Percentiles rank a stretch among this genome's conserved stretches.
Evolutionary conservation across 441 rosid genomes (phyloP).

Genomic region (Lepidium campestre): DNA sequence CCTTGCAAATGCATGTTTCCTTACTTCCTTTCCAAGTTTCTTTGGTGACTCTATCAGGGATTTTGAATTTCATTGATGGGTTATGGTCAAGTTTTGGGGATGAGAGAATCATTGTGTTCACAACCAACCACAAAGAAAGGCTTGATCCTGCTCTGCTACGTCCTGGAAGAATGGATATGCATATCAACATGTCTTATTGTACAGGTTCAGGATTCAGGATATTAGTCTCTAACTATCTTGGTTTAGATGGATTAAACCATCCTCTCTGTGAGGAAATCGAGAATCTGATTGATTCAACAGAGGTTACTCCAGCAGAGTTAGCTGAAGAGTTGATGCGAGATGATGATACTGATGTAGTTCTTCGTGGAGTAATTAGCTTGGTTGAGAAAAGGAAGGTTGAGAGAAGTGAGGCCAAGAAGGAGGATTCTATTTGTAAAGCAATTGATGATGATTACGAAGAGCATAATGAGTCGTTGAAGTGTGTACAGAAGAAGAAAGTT

Average conservation of each 20-base stretch:
- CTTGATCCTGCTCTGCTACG: conserved; percentile 63
- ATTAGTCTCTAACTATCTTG: conserved; percentile 46
- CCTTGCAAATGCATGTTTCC: too few relatives aligned
- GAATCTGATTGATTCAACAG: conserved; percentile 15
- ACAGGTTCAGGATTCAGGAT: conserved; percentile 39
- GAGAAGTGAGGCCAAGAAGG: conserved; percentile 1
- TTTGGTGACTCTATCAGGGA: conserved; percentile 48
- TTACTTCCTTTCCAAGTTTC: too few relatives aligned
- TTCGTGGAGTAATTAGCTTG: conserved; percentile 37
- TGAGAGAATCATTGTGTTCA: conserved; percentile 58
- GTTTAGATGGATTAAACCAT: conserved; percentile 29
- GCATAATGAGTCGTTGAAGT: not conserved
- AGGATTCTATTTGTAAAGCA: not conserved
- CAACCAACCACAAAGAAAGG: conserved; percentile 56
- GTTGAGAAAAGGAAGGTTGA: conserved; percentile 39
- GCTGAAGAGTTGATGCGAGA: conserved; percentile 56
- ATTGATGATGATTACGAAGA: conserved; percentile 25
- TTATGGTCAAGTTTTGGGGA: conserved; percentile 69
- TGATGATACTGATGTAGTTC: conserved; percentile 39
- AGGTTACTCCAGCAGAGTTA: conserved; percentile 58
- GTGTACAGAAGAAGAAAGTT: conserved; percentile 3
- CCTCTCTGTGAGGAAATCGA: conserved; percentile 35
- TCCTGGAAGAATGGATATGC: conserved; percentile 78
- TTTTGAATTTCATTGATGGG: conserved; percentile 60
- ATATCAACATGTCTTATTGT: conserved; percentile 56